These are phyloP conservation scores for Saccharomyces mikatae DNA, from an alignment of 805 yeast species.

Conservation along the genomic window DNA sequence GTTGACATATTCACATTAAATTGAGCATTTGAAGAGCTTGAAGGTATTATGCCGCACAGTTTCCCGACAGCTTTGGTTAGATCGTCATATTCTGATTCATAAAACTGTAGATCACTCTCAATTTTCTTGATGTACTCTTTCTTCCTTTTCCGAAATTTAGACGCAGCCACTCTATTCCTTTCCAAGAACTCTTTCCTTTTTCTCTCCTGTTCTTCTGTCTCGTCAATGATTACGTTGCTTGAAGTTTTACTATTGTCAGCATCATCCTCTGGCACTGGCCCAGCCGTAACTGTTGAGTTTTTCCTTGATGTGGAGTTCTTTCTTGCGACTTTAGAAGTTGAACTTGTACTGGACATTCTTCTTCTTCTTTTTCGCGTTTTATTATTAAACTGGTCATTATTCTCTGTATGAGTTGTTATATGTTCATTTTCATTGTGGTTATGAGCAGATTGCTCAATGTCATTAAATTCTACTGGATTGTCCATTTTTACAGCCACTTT, in stretches of 20 bases:
- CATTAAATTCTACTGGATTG: not conserved
- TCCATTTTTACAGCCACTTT: not conserved
- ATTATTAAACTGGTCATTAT: not conserved
- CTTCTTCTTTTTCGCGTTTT: not conserved
- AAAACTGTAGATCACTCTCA: slow-evolving; percentile 69
- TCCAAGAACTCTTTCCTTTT: slow-evolving; percentile 66
- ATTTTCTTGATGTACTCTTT: slow-evolving; percentile 78
- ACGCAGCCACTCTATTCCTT: slow-evolving; percentile 89
- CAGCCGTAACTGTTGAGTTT: not conserved
- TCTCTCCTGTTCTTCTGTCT: slow-evolving; percentile 65
- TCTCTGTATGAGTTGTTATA: not conserved
- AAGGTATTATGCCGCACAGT: slow-evolving; percentile 14
- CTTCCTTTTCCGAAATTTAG: slow-evolving; percentile 90
- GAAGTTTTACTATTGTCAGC: slow-evolving; percentile 1
- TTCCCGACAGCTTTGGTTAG: slow-evolving; percentile 19
- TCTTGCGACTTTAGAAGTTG: not conserved
- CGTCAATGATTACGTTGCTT: slow-evolving; percentile 16
- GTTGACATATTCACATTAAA: not conserved
- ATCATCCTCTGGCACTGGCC: not conserved
- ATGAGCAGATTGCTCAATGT: not conserved
- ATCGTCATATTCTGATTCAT: slow-evolving; percentile 62
- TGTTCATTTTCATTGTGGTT: not conserved
- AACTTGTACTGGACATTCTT: not conserved
- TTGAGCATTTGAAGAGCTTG: not conserved
- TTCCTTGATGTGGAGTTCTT: not conserved